phyloP scores from a whole-genome alignment of 306 rosid genomes.

The Malus orientalis region DNA sequence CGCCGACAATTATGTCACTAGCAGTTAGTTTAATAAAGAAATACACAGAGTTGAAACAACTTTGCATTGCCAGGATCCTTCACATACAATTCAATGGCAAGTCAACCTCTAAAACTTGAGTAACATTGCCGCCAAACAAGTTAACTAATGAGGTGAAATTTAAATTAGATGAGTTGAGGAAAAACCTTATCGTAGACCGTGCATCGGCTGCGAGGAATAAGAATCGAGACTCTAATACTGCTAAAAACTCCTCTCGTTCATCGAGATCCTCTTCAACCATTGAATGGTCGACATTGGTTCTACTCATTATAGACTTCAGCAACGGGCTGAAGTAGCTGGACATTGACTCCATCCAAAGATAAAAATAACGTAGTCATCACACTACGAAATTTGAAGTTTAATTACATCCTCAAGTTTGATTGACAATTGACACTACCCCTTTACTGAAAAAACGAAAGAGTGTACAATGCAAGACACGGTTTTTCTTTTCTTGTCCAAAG shows the following conservation, averaged over 20 bases:
- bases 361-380: background rate
- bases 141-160: background rate
- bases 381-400: background rate
- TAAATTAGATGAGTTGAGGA: background rate
- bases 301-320: slow-evolving; percentile 62
- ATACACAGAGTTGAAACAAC: background rate
- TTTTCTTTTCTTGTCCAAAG: background rate
- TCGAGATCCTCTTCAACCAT: slow-evolving; percentile 69
- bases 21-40: background rate
- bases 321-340: slow-evolving; percentile 90
- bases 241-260: slow-evolving; percentile 60
- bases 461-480: background rate
- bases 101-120: background rate
- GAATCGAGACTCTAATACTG: slow-evolving; percentile 72
- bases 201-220: slow-evolving; percentile 92
- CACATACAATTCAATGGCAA: background rate
- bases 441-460: background rate
- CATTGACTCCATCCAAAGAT: slow-evolving; percentile 4
- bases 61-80: background rate
- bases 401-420: background rate
- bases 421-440: background rate
- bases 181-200: slow-evolving; percentile 69
- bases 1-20: background rate
- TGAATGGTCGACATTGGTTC: slow-evolving; percentile 45
- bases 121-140: background rate